These are phyloP conservation scores for Mimosa pudica DNA, from an alignment of 306 rosid species.

Conservation along the genomic window DNA sequence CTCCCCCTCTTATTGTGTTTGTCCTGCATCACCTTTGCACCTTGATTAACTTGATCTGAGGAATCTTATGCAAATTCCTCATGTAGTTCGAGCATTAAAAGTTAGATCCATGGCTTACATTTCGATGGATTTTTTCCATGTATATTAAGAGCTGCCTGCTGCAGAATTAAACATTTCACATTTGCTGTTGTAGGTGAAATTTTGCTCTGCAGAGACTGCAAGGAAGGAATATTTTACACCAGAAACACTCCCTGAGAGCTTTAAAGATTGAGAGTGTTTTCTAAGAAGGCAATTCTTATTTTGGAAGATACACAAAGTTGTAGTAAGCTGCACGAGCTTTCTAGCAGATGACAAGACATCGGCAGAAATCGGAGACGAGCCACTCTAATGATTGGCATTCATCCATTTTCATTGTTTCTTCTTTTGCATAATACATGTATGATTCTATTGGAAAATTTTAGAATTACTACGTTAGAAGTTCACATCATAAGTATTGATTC, in stretches of 20 bases:
- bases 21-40: not conserved
- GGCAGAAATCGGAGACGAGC: not conserved
- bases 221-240: constrained; percentile 76
- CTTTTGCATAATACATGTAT: constrained; percentile 6
- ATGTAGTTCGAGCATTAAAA: constrained; percentile 2
- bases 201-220: constrained; percentile 77
- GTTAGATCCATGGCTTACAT: constrained; percentile 22
- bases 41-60: not conserved
- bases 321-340: constrained; percentile 12
- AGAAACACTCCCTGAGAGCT: constrained; percentile 63
- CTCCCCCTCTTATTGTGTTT: not conserved
- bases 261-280: constrained; percentile 54
- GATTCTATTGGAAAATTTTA: constrained; percentile 11
- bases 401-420: constrained; percentile 19
- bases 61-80: constrained; percentile 10
- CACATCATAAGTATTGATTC: not conserved
- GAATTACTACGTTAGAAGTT: not conserved
- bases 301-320: constrained; percentile 11
- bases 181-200: constrained; percentile 66
- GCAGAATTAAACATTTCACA: not conserved
- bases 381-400: not conserved
- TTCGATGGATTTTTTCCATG: constrained; percentile 28
- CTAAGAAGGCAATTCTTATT: not conserved
- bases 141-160: not conserved
- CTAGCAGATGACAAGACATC: constrained; percentile 11